Evolutionary conservation across 1,284 basidiomycete species (phyloP).

Genomic region (Ustilago tritici): DNA sequence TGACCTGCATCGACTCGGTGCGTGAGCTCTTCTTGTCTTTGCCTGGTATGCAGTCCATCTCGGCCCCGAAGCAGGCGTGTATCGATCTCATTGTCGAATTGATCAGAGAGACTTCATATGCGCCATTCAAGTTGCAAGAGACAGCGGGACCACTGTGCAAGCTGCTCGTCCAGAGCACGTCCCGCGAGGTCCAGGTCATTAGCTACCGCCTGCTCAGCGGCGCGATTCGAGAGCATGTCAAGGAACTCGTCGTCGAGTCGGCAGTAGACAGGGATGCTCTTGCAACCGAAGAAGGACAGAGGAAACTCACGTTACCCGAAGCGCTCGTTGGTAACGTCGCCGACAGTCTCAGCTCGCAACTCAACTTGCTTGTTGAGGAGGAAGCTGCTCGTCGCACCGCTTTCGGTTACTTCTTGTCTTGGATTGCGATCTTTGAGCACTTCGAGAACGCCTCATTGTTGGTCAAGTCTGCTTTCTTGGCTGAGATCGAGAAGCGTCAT

Average conservation of each 20-base stretch:
- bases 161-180: constrained; percentile 41
- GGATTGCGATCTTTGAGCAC: constrained; percentile 89
- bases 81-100: constrained; percentile 55
- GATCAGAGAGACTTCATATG: constrained; percentile 45
- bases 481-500: constrained; percentile 81
- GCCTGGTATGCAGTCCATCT: constrained; percentile 20
- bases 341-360: constrained; percentile 35
- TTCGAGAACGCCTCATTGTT: constrained; percentile 87
- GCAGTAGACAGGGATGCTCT: constrained; percentile 43
- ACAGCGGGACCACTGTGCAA: constrained; percentile 32
- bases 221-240: constrained; percentile 50
- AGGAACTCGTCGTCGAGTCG: constrained; percentile 59
- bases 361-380: constrained; percentile 42
- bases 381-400: constrained; percentile 34
- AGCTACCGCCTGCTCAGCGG: constrained; percentile 45
- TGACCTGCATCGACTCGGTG: constrained; percentile 74
- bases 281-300: constrained; percentile 31
- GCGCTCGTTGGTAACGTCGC: constrained; percentile 36
- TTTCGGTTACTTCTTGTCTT: constrained; percentile 77
- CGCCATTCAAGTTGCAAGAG: constrained; percentile 35
- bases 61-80: constrained; percentile 39
- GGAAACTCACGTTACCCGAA: constrained; percentile 29
- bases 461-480: constrained; percentile 83
- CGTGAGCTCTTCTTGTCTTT: constrained; percentile 75
- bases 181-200: constrained; percentile 55